Percentiles rank a stretch among this genome's conserved stretches.
phyloP scores from a whole-genome alignment of 2,329 filamentous ascomycete species.

The Colletotrichum gigasporum region DNA sequence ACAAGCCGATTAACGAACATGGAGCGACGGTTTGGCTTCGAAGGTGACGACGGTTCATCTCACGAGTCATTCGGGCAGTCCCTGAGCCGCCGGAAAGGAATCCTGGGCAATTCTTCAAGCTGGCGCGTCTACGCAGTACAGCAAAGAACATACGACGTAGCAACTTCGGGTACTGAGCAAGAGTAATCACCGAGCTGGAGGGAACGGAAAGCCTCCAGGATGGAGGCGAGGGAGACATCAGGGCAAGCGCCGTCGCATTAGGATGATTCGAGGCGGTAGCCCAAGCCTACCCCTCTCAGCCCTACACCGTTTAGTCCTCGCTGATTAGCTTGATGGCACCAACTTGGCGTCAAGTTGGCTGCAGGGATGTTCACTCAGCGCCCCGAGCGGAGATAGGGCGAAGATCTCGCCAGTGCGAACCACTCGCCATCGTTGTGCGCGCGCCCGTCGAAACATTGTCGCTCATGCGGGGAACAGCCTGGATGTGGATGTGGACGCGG shows the following conservation, averaged over 20 bases:
- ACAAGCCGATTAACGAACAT: neutral
- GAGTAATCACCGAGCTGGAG: neutral
- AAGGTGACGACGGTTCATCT: neutral
- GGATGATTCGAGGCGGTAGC: neutral
- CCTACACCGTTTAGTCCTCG: conserved; percentile 28
- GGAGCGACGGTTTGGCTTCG: neutral
- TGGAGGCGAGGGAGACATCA: neutral
- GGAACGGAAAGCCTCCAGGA: neutral
- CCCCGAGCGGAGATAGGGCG: conserved; percentile 2
- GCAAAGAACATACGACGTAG: neutral
- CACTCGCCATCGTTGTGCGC: neutral
- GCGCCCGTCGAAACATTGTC: neutral
- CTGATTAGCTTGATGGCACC: conserved; percentile 13
- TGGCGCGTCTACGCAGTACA: too few relatives aligned
- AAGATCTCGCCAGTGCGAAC: conserved; percentile 18
- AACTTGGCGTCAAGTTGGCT: conserved; percentile 12
- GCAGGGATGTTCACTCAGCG: conserved; percentile 15
- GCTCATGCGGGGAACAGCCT: neutral
- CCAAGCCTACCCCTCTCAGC: conserved; percentile 21
- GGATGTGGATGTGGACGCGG: neutral
- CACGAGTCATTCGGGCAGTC: conserved; percentile 19
- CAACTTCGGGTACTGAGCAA: neutral
- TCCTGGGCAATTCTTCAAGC: too few relatives aligned
- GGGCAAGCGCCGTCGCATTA: neutral
- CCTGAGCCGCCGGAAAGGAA: too few relatives aligned